These are phyloP conservation scores for Talinum fruticosum DNA, from an alignment of 148 eudicot species.

Conservation along the genomic window DNA sequence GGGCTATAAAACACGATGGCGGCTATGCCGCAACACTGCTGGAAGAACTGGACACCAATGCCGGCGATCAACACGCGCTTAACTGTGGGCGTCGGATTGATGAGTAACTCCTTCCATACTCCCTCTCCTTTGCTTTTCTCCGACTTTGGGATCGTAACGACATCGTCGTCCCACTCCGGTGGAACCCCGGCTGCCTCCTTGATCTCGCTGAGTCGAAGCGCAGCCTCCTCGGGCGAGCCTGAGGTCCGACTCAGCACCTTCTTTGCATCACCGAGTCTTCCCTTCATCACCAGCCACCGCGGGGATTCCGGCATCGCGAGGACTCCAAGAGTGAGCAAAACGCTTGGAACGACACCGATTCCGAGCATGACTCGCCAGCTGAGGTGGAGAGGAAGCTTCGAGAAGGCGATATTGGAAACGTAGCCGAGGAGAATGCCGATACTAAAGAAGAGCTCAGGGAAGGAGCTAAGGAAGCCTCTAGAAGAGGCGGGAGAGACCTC, in stretches of 20 bases:
- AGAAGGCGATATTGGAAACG: slow-evolving; percentile 62
- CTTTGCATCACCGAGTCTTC: slow-evolving; percentile 65
- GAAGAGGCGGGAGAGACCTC: slow-evolving; percentile 76
- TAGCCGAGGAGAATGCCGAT: slow-evolving; percentile 61
- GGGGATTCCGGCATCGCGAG: slow-evolving; percentile 81
- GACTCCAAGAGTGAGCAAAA: slow-evolving; percentile 49
- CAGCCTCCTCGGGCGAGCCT: slow-evolving; percentile 53
- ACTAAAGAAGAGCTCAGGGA: slow-evolving; percentile 81
- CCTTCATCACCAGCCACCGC: slow-evolving; percentile 81
- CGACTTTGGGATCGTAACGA: slow-evolving; percentile 38
- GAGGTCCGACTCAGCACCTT: slow-evolving; percentile 52
- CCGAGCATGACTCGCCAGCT: slow-evolving; percentile 88
- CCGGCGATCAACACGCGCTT: slow-evolving; percentile 58
- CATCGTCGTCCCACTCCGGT: slow-evolving; percentile 51
- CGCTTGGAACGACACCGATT: slow-evolving; percentile 60
- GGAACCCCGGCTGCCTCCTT: slow-evolving; percentile 74
- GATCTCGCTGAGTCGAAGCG: slow-evolving; percentile 48
- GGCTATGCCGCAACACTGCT: slow-evolving; percentile 64
- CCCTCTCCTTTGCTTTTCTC: slow-evolving; percentile 37
- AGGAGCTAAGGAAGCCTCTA: slow-evolving; percentile 75
- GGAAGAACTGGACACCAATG: slow-evolving; percentile 70
- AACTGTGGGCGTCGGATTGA: slow-evolving; percentile 46
- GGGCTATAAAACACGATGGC: slow-evolving; percentile 71
- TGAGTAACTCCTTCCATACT: slow-evolving; percentile 58
- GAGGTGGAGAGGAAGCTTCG: slow-evolving; percentile 45